Conservation (phyloP, 805 yeast genomes). For the Zygosaccharomyces bisporus region DNA sequence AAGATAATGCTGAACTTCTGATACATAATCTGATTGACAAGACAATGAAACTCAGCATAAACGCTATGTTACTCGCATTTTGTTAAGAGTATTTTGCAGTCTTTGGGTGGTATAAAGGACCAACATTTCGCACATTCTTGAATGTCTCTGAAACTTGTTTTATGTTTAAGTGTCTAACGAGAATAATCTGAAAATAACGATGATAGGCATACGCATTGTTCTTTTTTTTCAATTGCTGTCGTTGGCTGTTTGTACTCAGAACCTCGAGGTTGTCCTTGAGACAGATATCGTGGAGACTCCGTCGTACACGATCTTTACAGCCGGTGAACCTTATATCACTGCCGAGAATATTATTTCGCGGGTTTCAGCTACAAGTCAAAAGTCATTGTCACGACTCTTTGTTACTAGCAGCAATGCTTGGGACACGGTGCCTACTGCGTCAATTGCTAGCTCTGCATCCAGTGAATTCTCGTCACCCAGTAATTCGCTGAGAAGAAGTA, state of each 20-base stretch:
- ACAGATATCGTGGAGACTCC: not conserved
- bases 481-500: no score
- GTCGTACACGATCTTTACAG: not conserved
- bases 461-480: no score
- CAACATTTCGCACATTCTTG: not conserved
- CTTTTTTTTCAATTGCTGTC: not conserved
- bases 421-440: not conserved
- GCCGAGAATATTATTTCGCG: constrained; percentile 1
- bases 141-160: not conserved
- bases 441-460: not conserved
- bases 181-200: not conserved
- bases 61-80: not conserved
- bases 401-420: not conserved
- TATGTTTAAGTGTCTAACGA: not conserved
- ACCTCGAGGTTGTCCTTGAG: not conserved
- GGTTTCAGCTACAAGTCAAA: constrained; percentile 8
- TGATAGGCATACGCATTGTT: not conserved
- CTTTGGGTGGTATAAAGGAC: not conserved
- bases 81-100: not conserved
- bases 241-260: not conserved
- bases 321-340: constrained; percentile 12
- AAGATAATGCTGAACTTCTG: not conserved
- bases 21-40: not conserved
- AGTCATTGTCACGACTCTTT: not conserved
- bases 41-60: not conserved